These are phyloP conservation scores for Pseudozyma sp. DNA, from an alignment of 1,284 basidiomycete species.

Conservation along the genomic window DNA sequence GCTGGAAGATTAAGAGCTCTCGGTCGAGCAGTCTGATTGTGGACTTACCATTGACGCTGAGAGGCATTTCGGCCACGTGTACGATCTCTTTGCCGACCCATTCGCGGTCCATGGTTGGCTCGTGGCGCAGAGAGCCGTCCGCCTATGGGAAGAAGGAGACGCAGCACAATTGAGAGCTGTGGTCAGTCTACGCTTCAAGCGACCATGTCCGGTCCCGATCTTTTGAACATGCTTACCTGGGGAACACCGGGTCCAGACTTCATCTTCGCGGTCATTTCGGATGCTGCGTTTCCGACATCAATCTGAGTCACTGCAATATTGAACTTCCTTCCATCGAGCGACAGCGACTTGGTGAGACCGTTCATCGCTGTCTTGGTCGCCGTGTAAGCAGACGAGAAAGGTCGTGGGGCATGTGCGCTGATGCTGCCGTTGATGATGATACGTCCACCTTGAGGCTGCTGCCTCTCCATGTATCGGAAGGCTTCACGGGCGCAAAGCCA, in stretches of 20 bases:
- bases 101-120: slow-evolving; percentile 55
- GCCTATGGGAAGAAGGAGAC: slow-evolving; percentile 5
- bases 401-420: slow-evolving; percentile 52
- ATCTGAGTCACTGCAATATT: slow-evolving; percentile 59
- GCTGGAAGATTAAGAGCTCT: neutral
- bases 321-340: slow-evolving; percentile 53
- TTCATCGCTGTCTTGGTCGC: slow-evolving; percentile 59
- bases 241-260: slow-evolving; percentile 46
- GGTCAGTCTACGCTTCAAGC: neutral
- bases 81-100: slow-evolving; percentile 54
- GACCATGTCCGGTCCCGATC: slow-evolving; percentile 1
- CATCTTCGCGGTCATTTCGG: slow-evolving; percentile 57
- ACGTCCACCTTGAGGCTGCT: slow-evolving; percentile 49
- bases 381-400: slow-evolving; percentile 47
- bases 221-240: slow-evolving; percentile 23
- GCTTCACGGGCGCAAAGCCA: slow-evolving; percentile 58
- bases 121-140: slow-evolving; percentile 48
- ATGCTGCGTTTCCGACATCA: slow-evolving; percentile 59
- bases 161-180: slow-evolving; percentile 2
- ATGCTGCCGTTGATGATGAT: slow-evolving; percentile 63
- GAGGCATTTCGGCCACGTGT: slow-evolving; percentile 55
- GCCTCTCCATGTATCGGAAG: slow-evolving; percentile 57
- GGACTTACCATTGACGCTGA: slow-evolving; percentile 55
- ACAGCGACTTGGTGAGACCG: slow-evolving; percentile 53
- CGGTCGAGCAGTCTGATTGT: neutral